A percentile compares a stretch with the other conserved stretches of the same genome.
Evolutionary conservation across 2,329 filamentous ascomycete species (phyloP).

Genomic region (Botrytis porri): DNA sequence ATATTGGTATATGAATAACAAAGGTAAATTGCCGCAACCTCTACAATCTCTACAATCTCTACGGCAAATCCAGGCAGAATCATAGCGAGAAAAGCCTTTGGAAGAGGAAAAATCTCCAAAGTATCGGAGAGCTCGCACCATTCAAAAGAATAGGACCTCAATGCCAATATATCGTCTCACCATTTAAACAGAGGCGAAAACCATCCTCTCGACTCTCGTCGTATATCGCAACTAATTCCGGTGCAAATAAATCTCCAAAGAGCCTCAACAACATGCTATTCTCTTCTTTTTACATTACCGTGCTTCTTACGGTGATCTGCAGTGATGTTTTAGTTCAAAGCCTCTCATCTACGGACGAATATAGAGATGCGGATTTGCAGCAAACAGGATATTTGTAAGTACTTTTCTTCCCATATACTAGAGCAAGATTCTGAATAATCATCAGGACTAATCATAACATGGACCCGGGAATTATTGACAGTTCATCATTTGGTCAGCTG

Average conservation of each 20-base stretch:
- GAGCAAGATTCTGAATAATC: neutral
- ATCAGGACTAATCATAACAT: conserved; percentile 54
- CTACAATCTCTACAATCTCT: neutral
- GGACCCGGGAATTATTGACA: conserved; percentile 56
- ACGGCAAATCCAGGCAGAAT: neutral
- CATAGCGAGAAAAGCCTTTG: neutral
- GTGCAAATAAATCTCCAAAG: neutral
- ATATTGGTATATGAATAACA: neutral
- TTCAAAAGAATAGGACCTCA: neutral
- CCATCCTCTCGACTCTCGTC: neutral
- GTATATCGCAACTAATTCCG: neutral
- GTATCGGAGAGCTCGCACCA: neutral
- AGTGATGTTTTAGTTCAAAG: neutral
- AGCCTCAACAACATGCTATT: neutral
- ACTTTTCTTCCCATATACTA: neutral
- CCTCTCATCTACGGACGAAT: conserved; percentile 11
- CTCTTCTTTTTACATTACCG: neutral
- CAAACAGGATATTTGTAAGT: conserved; percentile 14
- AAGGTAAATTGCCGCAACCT: neutral
- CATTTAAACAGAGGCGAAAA: neutral
- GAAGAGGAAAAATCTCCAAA: neutral
- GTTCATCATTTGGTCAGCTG: conserved; percentile 53
- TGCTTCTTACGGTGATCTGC: neutral
- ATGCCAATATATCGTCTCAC: neutral
- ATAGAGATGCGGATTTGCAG: conserved; percentile 15